A percentile compares a stretch with the other conserved stretches of the same genome.
phyloP scores from a whole-genome alignment of 345 rosid genomes.

The Hirschfeldia incana region DNA sequence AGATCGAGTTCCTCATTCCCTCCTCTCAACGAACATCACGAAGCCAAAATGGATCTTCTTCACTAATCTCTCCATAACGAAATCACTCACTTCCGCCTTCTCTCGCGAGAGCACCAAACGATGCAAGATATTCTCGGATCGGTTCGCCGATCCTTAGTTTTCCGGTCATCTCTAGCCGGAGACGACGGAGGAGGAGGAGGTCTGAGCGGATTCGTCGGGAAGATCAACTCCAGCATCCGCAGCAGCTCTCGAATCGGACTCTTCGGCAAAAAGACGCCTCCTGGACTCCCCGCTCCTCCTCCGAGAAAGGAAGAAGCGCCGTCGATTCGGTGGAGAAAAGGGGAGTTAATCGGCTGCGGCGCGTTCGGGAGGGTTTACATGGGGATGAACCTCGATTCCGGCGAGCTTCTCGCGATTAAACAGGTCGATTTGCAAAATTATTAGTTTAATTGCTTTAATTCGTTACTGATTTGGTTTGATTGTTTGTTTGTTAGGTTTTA shows the following conservation, averaged over 20 bases:
- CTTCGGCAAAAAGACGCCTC: conserved; percentile 48
- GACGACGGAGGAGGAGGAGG: conserved; percentile 45
- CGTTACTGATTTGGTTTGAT: background rate
- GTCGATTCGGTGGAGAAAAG: conserved; percentile 79
- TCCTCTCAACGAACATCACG: conserved; percentile 18
- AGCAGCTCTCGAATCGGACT: conserved; percentile 69
- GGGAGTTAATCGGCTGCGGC: conserved; percentile 64
- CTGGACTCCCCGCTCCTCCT: conserved; percentile 45
- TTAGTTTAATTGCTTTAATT: background rate
- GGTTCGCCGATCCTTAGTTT: conserved; percentile 77
- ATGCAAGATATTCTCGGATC: conserved; percentile 91
- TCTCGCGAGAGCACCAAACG: too few species aligned
- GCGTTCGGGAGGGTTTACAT: conserved; percentile 69
- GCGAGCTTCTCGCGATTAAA: conserved; percentile 71
- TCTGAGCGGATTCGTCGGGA: conserved; percentile 60
- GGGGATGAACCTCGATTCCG: conserved; percentile 79
- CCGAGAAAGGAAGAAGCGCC: conserved; percentile 44
- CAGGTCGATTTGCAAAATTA: conserved; percentile 42
- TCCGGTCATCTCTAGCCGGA: conserved; percentile 54
- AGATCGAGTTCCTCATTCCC: conserved; percentile 43
- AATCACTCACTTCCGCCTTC: background rate
- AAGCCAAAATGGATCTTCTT: conserved; percentile 14
- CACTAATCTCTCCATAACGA: conserved; percentile 27
- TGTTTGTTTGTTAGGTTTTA: conserved; percentile 44
- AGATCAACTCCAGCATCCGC: conserved; percentile 69